Base-by-base conservation (phyloP, 2,329 filamentous ascomycete species). In the Cercospora zeina region DNA sequence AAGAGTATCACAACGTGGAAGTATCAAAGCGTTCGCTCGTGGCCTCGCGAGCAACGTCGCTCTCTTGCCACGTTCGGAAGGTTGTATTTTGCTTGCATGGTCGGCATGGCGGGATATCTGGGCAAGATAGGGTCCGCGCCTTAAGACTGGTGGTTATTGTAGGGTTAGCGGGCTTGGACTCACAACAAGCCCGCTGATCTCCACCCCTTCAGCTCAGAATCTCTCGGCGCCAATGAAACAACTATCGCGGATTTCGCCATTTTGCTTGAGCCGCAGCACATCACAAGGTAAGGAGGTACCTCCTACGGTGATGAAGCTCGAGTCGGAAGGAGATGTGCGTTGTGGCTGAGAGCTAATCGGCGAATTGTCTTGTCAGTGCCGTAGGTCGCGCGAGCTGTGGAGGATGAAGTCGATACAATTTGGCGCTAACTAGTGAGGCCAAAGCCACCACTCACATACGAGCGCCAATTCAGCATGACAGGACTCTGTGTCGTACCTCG, bases 61-160 rank as follows among this genome's bases (percentile, higher is more conserved):
- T 56, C 54, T 56, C 37, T 56, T 42, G 36, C 54, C 54, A 56
- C 54, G 54, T 39, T 39, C 4, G 54, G 54, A 56, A 56, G 54
- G 54, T 56, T 56, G 54, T 36, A 56, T 33, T 31, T 9, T 56
- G 36, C 54, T 21, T 56, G 54, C 54, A 56, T 56, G 37, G 24
- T 19, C 24, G 33, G 36, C 54, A 45, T 56, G 37, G 24, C 13
- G 54, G 33, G 54, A 56, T 10, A 42, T 36, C 34, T 56, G 21
- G 33, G 54, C 54, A 24, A 56, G 54, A 56, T 45, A 56, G 54
- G 24, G n/a, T 30, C 30, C 21, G 37, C 19, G 34, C 16, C 37
- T 42, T 27, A 31, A 31, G n/a, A 56, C 34, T 56, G 54, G 54
- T 56, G 37, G 21, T 42, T 45, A n/a, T 11, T 33, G 37, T 56